Evolutionary conservation across 345 rosid genomes (phyloP), one percentile per base, ranked within the genome.

Genomic region (Boechera stricta): DNA sequence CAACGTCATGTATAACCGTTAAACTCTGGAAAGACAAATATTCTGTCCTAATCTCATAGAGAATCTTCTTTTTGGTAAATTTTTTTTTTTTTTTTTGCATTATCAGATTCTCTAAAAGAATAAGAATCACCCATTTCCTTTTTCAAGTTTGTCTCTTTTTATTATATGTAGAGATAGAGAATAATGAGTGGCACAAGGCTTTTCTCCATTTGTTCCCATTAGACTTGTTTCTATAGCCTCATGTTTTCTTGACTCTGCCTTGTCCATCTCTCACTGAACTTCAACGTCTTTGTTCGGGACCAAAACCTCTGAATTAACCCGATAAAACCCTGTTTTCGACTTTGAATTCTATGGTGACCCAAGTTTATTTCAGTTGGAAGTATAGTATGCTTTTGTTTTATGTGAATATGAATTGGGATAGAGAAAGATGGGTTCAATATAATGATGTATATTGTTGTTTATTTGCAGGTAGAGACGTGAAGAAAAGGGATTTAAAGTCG

Each of bases 401-500:
- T 52, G 57, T 59, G 26, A 59, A 21, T 49, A 35, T 59, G 15
- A 35, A 35, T 35, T 59, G 15, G 28, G 52, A 41, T 63, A 35
- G 74, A 52, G 63, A 76, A 53, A 59, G 48, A 47, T 71, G 12
- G 15, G 24, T 53, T 42, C n/a, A 32, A 5, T 29, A 35, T n/a
- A 52, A 60, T 52, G 55, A 60, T 60, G 15, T 57, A 7, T 58
- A 8, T 36, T 2, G 31, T 57, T 75, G 69, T 61, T 48, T 61
- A 47, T 77, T 65, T 77, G 73, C 21, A 71, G 81, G 38, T 71
- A 71, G 72, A 72, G 77, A 77, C 77, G 77, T 77, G 81, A 71
- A 64, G 77, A 24, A 77, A 77, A 38, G 35, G 13, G 44, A 64
- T 24, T 55, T 31, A 38, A 71, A 56, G 63, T 65, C 55, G 77